These are phyloP conservation scores for Colletotrichum sp. DNA, from an alignment of 2,329 filamentous ascomycete species.

Conservation along the genomic window DNA sequence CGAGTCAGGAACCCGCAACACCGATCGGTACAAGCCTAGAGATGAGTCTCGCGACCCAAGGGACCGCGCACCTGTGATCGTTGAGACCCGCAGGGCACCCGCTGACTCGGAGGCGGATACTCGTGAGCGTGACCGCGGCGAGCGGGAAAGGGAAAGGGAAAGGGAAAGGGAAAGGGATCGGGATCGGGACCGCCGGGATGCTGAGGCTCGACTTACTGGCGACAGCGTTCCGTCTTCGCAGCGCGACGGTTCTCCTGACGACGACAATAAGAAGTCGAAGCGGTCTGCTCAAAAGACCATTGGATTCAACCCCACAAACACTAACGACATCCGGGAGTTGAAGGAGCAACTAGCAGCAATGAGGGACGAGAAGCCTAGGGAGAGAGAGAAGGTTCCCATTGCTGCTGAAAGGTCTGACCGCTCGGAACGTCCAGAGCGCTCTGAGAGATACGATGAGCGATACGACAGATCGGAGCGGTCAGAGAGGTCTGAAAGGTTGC, in stretches of 20 bases:
- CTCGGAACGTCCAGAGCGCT: background rate
- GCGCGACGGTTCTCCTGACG: constrained; percentile 48
- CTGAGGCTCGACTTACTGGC: constrained; percentile 41
- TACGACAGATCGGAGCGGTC: background rate
- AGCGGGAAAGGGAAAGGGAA: constrained; percentile 22
- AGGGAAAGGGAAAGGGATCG: constrained; percentile 17
- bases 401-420: constrained; percentile 12
- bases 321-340: constrained; percentile 52
- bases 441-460: background rate
- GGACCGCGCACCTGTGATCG: constrained; percentile 21
- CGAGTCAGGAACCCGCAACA: constrained; percentile 24
- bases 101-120: constrained; percentile 24
- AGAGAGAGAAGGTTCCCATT: constrained; percentile 7
- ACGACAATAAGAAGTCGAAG: constrained; percentile 40
- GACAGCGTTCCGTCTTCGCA: constrained; percentile 35
- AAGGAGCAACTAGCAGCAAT: constrained; percentile 56
- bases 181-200: constrained; percentile 40
- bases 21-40: constrained; percentile 32
- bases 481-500: background rate
- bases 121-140: constrained; percentile 21
- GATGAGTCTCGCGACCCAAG: constrained; percentile 26
- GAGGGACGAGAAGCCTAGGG: constrained; percentile 26
- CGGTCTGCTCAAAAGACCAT: constrained; percentile 43
- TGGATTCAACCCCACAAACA: constrained; percentile 59
- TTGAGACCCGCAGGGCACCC: constrained; percentile 20